phyloP scores from a whole-genome alignment of 352 stramenopile species.

The Phytopythium boreale region DNA sequence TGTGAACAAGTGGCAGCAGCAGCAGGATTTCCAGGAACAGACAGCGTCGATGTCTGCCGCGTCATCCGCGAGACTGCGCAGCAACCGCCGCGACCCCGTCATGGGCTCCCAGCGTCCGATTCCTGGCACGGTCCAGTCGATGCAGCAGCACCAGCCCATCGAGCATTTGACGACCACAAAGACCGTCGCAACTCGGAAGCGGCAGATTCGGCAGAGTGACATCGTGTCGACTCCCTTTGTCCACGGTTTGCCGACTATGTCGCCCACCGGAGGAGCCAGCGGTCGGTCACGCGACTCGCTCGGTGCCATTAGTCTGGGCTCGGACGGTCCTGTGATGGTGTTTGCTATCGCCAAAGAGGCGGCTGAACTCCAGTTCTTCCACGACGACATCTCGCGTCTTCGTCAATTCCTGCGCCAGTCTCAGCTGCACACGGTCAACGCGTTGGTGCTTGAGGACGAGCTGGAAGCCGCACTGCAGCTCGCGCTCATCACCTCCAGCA shows the following conservation, averaged over 20 bases:
- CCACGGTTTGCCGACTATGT: conserved; percentile 23
- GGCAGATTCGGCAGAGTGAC: conserved; percentile 79
- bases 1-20: conserved; percentile 77
- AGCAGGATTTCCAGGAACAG: conserved; percentile 66
- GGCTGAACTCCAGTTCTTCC: conserved; percentile 80
- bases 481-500: conserved; percentile 8
- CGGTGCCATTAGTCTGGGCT: conserved; percentile 46
- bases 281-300: conserved; percentile 30
- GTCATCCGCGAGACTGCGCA: conserved; percentile 22
- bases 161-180: conserved; percentile 43
- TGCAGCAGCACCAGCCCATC: conserved; percentile 44
- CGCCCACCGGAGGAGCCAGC: conserved; percentile 7
- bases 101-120: conserved; percentile 60
- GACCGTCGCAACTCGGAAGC: conserved; percentile 45
- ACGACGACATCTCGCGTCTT: conserved; percentile 67
- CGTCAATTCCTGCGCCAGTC: conserved; percentile 69
- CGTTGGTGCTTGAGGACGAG: conserved; percentile 31
- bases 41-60: conserved; percentile 24
- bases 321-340: conserved; percentile 78
- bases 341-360: conserved; percentile 68
- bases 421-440: conserved; percentile 45
- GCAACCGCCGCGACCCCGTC: conserved; percentile 22
- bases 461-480: conserved; percentile 41
- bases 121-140: conserved; percentile 27
- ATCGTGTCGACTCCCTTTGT: conserved; percentile 74